Percentiles rank a stretch among this genome's conserved stretches.
These are phyloP conservation scores for Pythium dissimile DNA, from an alignment of 352 stramenopile species.

Conservation along the genomic window DNA sequence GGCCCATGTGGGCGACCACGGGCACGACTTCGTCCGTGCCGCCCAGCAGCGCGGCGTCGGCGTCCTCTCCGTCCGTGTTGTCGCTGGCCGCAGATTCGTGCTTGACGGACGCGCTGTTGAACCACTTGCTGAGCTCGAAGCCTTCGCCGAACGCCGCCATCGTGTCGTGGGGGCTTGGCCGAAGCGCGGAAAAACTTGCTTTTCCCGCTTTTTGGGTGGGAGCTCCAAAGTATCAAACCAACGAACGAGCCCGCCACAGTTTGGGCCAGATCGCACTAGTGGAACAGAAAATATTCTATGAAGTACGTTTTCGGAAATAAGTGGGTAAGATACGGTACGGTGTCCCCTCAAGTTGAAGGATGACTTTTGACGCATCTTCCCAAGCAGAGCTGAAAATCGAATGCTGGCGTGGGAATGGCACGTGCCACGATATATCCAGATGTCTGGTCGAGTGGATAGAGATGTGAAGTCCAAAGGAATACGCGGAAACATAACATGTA, in stretches of 20 bases:
- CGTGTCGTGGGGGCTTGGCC: not conserved
- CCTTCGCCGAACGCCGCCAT: conserved; percentile 44
- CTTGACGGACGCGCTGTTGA: conserved; percentile 35
- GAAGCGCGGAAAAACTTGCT: too few relatives aligned
- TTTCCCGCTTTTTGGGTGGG: conserved; percentile 10
- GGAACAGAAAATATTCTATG: not conserved
- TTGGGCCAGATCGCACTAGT: conserved; percentile 12
- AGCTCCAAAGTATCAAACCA: not conserved
- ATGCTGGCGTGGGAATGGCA: not conserved
- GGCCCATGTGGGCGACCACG: conserved; percentile 18
- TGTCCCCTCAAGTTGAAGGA: conserved; percentile 15
- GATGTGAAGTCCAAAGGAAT: conserved; percentile 1
- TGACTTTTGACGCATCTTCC: not conserved
- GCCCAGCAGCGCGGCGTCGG: conserved; percentile 5
- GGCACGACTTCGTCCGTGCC: conserved; percentile 19
- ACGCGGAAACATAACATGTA: conserved; percentile 7
- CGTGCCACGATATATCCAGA: not conserved
- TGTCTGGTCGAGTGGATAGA: not conserved
- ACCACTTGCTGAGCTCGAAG: conserved; percentile 83
- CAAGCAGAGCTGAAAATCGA: not conserved
- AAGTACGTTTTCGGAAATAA: conserved; percentile 31
- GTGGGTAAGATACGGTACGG: not conserved
- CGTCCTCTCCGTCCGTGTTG: conserved; percentile 43
- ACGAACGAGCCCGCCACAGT: conserved; percentile 12
- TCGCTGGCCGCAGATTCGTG: conserved; percentile 28